Base-by-base conservation (phyloP, 495 filamentous ascomycete species). In the Neurospora sp. region DNA sequence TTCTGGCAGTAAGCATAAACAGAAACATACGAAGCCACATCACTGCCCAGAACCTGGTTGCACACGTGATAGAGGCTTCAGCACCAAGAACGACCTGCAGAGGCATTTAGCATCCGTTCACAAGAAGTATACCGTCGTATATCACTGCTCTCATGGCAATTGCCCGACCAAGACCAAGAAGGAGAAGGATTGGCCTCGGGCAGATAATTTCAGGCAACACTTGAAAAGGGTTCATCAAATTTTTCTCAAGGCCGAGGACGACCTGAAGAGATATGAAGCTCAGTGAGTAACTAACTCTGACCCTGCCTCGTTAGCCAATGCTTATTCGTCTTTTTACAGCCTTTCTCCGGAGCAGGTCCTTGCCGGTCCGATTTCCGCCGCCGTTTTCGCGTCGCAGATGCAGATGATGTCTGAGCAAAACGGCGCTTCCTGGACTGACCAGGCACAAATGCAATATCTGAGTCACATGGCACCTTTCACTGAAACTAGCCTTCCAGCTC, bases 141-240 rank as follows among this genome's bases (percentile, higher is more conserved):
- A 89, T 75, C 87, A 87, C 75, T 97, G 94, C 78, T 83, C 84
- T 72, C 85, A 91, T 7, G 86, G 82, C 66, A 79, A 83, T 70
- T 97, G 95, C 76, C 54, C 54, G 7, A 66, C 23, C 27, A 66
- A 66, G 54, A 85, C 85, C 38, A 89, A 87, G 27, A 90, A 88
- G 71, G 83, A 86, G 20, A 98, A 98, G 82, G 84, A 87, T 60
- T 98, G 95, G 93, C 94, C 93, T 11, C 89, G 96, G 9, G 81
- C 92, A 71, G 96, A 99, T 80, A 99, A 99, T 76, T 99, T 98
- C 82, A 90, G 90, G 78, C 90, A 92, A 72, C 96, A 99, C 77
- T 85, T 97, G 62, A 87, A 86, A 73, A 89, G 92, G n/a, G 91
- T 96, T 78, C 95, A 99, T 49, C 8, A 72, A 2, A 78, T 79